Conservation (phyloP, 352 stramenopile genomes). For the Globisporangium splendens region DNA sequence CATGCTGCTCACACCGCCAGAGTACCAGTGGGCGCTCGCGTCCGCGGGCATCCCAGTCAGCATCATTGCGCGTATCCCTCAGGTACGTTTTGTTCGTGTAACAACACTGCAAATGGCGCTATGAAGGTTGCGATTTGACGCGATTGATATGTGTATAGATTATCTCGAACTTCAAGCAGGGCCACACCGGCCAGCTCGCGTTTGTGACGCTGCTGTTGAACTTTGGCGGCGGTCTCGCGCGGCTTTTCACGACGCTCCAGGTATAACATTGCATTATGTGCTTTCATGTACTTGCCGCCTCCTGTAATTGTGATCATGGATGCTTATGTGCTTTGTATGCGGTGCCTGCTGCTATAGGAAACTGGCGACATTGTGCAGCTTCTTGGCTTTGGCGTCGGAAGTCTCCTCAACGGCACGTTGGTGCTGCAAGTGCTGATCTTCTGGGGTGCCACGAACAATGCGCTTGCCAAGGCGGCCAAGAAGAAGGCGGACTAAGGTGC, state of each 20-base stretch:
- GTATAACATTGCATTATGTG: constrained; percentile 11
- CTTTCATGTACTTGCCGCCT: background rate
- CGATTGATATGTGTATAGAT: constrained; percentile 31
- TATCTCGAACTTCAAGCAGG: constrained; percentile 86
- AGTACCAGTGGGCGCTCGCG: constrained; percentile 73
- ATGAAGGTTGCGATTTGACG: no score
- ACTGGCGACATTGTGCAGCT: constrained; percentile 76
- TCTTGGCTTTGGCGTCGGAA: constrained; percentile 61
- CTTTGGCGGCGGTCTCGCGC: constrained; percentile 71
- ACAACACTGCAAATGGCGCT: background rate
- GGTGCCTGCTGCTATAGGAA: constrained; percentile 27
- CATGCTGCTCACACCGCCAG: constrained; percentile 63
- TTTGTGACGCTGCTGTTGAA: constrained; percentile 85
- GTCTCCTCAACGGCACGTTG: constrained; percentile 74
- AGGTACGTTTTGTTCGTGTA: constrained; percentile 31
- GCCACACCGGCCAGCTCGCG: constrained; percentile 86
- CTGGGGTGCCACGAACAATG: constrained; percentile 80
- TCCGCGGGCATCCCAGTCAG: constrained; percentile 75
- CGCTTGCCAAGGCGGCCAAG: constrained; percentile 46
- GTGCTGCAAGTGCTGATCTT: constrained; percentile 81
- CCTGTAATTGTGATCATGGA: background rate
- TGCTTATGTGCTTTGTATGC: background rate
- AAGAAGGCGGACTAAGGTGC: constrained; percentile 65
- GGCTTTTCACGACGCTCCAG: constrained; percentile 86
- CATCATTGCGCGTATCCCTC: constrained; percentile 75